These are phyloP conservation scores for Erysimum cheiranthoides DNA, from an alignment of 345 rosid species.

Conservation along the genomic window DNA sequence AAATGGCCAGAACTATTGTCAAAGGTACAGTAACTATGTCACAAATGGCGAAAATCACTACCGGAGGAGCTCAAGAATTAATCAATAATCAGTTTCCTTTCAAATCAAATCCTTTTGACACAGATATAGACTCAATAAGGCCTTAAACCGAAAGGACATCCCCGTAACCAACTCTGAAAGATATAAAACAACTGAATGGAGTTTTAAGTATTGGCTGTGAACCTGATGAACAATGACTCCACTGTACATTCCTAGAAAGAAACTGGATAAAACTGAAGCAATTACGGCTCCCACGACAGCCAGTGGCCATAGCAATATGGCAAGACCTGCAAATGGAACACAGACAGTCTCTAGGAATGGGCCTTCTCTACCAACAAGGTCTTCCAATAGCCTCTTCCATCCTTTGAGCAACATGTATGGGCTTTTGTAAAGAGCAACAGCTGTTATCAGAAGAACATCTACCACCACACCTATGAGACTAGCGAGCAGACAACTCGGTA, in stretches of 20 bases:
- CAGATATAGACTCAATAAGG: neutral
- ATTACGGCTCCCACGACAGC: slow-evolving; percentile 70
- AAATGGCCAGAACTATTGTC: slow-evolving; percentile 1
- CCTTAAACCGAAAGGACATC: neutral
- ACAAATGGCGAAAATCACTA: neutral
- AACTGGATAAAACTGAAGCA: slow-evolving; percentile 65
- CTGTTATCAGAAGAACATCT: slow-evolving; percentile 63
- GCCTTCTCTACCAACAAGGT: slow-evolving; percentile 88
- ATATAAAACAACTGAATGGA: neutral
- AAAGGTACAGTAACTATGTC: neutral
- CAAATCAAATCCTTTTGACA: slow-evolving; percentile 1
- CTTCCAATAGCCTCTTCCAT: slow-evolving; percentile 88
- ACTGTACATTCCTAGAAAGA: slow-evolving; percentile 70
- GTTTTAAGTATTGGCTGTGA: slow-evolving; percentile 5
- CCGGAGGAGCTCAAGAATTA: slow-evolving; percentile 15
- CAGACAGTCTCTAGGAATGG: slow-evolving; percentile 88
- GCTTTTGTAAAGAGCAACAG: slow-evolving; percentile 77
- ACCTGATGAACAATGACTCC: slow-evolving; percentile 85
- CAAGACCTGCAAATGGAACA: slow-evolving; percentile 90
- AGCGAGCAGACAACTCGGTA: slow-evolving; percentile 74
- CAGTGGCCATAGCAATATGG: slow-evolving; percentile 83
- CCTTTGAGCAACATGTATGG: slow-evolving; percentile 85
- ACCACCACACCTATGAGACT: slow-evolving; percentile 66
- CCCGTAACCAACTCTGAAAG: neutral
- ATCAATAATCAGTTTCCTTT: neutral